Evolutionary conservation across 2,329 filamentous ascomycete species (phyloP).

Genomic region (Cordyceps farinosa): DNA sequence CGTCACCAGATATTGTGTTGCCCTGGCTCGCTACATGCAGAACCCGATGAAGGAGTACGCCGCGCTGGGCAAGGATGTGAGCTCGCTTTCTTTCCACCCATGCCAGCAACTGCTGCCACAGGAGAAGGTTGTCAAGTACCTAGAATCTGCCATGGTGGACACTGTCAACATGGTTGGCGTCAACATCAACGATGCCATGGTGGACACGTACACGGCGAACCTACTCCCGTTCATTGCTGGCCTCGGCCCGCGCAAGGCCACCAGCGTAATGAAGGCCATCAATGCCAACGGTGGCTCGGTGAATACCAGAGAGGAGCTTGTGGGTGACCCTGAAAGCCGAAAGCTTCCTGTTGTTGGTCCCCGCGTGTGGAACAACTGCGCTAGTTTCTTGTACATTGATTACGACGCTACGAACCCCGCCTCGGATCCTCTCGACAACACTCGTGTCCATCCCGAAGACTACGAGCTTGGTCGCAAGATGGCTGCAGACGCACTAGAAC

Average conservation of each 20-base stretch:
- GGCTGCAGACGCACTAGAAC: constrained; percentile 91
- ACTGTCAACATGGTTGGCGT: constrained; percentile 97
- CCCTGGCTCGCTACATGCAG: constrained; percentile 85
- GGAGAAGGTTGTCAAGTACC: constrained; percentile 78
- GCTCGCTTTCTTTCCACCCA: constrained; percentile 82
- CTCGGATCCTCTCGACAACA: constrained; percentile 93
- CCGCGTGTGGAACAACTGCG: constrained; percentile 93
- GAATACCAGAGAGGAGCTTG: constrained; percentile 77
- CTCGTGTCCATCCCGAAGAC: constrained; percentile 95
- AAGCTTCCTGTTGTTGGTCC: constrained; percentile 78
- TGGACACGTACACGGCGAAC: constrained; percentile 77
- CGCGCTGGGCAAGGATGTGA: constrained; percentile 80
- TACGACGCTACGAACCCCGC: constrained; percentile 78
- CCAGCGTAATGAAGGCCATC: constrained; percentile 70
- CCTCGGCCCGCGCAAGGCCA: constrained; percentile 87
- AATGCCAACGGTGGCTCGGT: constrained; percentile 87
- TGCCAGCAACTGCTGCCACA: constrained; percentile 85
- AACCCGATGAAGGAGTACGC: constrained; percentile 97
- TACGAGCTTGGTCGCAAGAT: constrained; percentile 98
- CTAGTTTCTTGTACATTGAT: constrained; percentile 88
- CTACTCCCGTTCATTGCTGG: constrained; percentile 88
- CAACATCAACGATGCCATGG: constrained; percentile 87
- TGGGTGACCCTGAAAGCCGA: constrained; percentile 80
- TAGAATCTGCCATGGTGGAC: constrained; percentile 97
- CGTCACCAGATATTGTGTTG: constrained; percentile 84